Evolutionary conservation across 75 land plant species (phyloP), one percentile per base, ranked within the genome.

Genomic region (Cupressus sempervirens): DNA sequence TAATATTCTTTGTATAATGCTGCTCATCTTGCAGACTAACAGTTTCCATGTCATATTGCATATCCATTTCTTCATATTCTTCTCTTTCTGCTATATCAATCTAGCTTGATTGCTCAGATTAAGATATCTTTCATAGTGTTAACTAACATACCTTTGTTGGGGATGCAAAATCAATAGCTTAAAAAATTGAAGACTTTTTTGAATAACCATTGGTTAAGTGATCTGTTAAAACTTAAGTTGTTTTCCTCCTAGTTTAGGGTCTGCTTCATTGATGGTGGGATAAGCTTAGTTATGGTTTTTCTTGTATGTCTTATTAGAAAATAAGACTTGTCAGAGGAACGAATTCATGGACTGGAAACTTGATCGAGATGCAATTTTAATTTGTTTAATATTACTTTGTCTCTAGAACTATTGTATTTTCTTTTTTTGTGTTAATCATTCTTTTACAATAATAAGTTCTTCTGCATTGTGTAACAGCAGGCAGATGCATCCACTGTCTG

Each of bases 401-500:
- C 74, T 10, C 30, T 70, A 30, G 74, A 70, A 70, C 30, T 70
- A 70, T 29, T 1, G 30, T 70, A n/a, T 29, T 70, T 70, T 11
- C 30, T 35, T 41, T 38, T 82, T 38, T 16, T 38, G 30, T 13
- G 43, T 43, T 82, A 46, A 58, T 58, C 56, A n/a, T 82, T 82
- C 23, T 26, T 82, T n/a, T 48, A 82, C 56, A 38, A n/a, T 54
- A 52, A 56, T 35, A 16, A 67, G 30, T 76, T 16, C 8, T 81
- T 67, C 12, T 82, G 10, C 16, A 16, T 15, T 88, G 65, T 81
- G 15, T 84, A 82, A 43, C 93, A 98, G 99, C 94, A 94, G 84
- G 99, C 99, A 50, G 99, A 98, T 93, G 98, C 99, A 74, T 93
- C 98, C 9, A 96, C 99, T 84, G 94, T 88, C 34, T 98, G 99